Base-by-base conservation (phyloP, 1,139 yeast genomes). In the Blastobotrys illinoisensis region DNA sequence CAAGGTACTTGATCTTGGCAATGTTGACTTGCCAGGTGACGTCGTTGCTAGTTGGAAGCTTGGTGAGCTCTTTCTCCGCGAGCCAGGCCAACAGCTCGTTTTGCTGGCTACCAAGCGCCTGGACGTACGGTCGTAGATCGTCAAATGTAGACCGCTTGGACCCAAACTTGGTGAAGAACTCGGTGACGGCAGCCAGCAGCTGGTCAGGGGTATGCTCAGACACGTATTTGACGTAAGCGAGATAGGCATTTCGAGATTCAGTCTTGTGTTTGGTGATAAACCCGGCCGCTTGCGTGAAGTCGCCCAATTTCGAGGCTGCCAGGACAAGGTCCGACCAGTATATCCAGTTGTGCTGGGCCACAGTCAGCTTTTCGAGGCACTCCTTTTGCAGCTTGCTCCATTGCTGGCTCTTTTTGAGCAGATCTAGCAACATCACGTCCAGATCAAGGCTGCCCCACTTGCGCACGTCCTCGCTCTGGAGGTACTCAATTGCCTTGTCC, bases 141-240 rank as follows among this genome's bases (percentile, higher is more conserved):
- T 74, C 72, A 60, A 75, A 83, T 43, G 88, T 83, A 62, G 88
- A 83, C 28, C 79, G 71, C 63, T 86, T 88, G 50, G 71, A 60
- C 9, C 79, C 78, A 63, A 74, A 78, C 4, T 59, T 60, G 0
- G 65, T 55, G 59, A 80, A 75, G 65, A 85, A 88, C 0, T 62
- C 62, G 1, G 63, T 60, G 1, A 80, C 63, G 0, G 77, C 69
- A 0, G 62, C 60, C 2, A 64, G 58, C 2, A 72, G 53, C 1
- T 16, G 14, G 61, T 60, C 2, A 56, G 55, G 19, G 11, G 43
- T 36, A 4, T 49, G 48, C 18, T 28, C 49, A 20, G 52, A 19
- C n/a, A 36, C 44, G n/a, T 19, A 11, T 56, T 84, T 82, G 4
- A 88, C 73, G 5, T 65, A 62, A 0, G 89, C 86, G 50, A 88